Evolutionary conservation across 2,329 filamentous ascomycete species (phyloP).

Genomic region (Colletotrichum phormii): DNA sequence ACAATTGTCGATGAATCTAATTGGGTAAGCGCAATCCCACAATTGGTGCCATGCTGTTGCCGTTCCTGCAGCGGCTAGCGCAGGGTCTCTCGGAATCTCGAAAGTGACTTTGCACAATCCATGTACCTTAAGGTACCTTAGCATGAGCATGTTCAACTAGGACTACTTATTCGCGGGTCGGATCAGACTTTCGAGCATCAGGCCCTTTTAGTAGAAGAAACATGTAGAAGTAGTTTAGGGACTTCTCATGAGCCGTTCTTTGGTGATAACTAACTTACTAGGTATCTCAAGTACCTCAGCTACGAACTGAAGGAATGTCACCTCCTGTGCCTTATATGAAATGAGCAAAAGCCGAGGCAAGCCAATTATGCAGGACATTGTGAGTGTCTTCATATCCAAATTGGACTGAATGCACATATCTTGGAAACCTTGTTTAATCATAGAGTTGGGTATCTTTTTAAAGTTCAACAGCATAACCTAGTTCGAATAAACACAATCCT

Average conservation of each 20-base stretch:
- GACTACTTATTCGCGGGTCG: not conserved
- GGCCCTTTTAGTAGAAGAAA: not conserved
- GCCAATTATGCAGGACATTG: too few relatives aligned
- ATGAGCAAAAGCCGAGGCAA: too few relatives aligned
- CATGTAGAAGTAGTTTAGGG: not conserved
- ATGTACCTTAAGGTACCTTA: too few relatives aligned
- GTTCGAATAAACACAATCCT: not conserved
- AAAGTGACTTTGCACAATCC: not conserved
- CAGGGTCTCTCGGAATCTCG: not conserved
- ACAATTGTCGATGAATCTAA: not conserved
- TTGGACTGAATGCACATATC: not conserved
- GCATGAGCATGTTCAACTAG: too few relatives aligned
- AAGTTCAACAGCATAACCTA: not conserved
- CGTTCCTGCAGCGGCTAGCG: not conserved
- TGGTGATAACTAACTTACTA: not conserved
- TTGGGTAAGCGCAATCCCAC: not conserved
- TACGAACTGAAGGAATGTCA: not conserved
- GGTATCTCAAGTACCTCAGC: not conserved
- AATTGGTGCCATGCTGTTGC: not conserved
- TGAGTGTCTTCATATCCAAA: not conserved
- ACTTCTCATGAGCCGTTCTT: not conserved
- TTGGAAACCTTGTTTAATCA: not conserved
- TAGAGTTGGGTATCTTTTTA: slow-evolving; percentile 19
- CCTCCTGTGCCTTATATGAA: too few relatives aligned
- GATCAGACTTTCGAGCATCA: not conserved